Evolutionary conservation across 345 rosid species (phyloP), one percentile per base, ranked within the genome.

Genomic region (Euphorbia pulcherrima): DNA sequence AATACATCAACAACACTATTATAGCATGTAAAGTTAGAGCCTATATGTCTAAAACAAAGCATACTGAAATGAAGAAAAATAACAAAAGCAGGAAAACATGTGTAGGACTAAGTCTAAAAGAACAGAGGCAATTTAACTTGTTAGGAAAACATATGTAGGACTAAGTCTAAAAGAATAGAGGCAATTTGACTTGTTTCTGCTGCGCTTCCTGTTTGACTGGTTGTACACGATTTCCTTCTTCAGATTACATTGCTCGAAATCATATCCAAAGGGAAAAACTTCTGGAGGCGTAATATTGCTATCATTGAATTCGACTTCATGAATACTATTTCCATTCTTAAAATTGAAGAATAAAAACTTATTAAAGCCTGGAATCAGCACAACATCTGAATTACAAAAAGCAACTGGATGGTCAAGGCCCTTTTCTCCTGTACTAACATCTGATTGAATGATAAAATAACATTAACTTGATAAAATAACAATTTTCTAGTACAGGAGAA

Each of bases 341-440:
- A 67, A 67, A 35, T 67, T 67, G 51, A 53, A 37, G 24, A 67
- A 67, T n/a, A 56, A 37, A 7, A 27, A 17, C 0, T 6, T 2
- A 28, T 40, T 12, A 16, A 17, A n/a, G 10, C 26, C 54, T 4
- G 0, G 11, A 47, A 57, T 29, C 6, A 57, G 2, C 8, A 23
- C 29, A 40, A 57, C 40, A 29, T 55, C 62, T 27, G 55, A 14
- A 68, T 41, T 41, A 23, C 58, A 57, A n/a, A 57, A 41, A 18
- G 20, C 27, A 11, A n/a, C 12, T 11, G 27, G 27, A 12, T 12
- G n/a, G n/a, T n/a, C n/a, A n/a, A n/a, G n/a, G n/a, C n/a, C n/a
- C n/a, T n/a, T n/a, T n/a, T n/a, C n/a, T n/a, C n/a, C n/a, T n/a
- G n/a, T n/a, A n/a, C n/a, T n/a, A n/a, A n/a, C n/a, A n/a, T n/a